Evolutionary conservation across 345 rosid species (phyloP).

Genomic region (Nasturtium officinale): DNA sequence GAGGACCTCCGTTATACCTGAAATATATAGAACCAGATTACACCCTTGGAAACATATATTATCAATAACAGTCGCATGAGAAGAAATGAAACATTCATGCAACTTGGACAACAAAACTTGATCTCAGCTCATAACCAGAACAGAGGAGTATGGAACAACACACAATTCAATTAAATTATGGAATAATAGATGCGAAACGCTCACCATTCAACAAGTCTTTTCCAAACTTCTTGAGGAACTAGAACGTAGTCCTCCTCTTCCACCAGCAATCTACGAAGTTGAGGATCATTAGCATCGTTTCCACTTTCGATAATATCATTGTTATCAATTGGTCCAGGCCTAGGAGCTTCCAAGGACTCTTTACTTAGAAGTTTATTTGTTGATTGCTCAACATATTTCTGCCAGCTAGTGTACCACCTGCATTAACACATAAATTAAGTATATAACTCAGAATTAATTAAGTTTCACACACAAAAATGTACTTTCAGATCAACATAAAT

Average conservation of each 20-base stretch:
- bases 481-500: no score
- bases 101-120: neutral
- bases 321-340: slow-evolving; percentile 87
- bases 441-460: neutral
- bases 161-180: neutral
- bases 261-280: slow-evolving; percentile 52
- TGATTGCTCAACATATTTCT: slow-evolving; percentile 64
- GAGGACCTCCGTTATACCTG: slow-evolving; percentile 93
- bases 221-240: slow-evolving; percentile 84
- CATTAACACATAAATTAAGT: slow-evolving; percentile 8
- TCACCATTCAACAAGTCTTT: slow-evolving; percentile 77
- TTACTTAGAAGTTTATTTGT: slow-evolving; percentile 34
- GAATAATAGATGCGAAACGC: slow-evolving; percentile 1
- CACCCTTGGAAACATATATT: neutral
- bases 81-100: slow-evolving; percentile 32
- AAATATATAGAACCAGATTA: slow-evolving; percentile 17
- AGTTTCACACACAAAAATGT: no score
- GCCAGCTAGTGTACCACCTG: slow-evolving; percentile 88
- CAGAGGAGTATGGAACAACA: neutral
- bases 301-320: slow-evolving; percentile 60
- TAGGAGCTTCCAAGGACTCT: slow-evolving; percentile 40
- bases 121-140: neutral
- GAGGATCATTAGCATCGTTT: slow-evolving; percentile 49
- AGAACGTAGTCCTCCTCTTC: slow-evolving; percentile 79
- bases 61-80: neutral